phyloP scores from a whole-genome alignment of 2,329 filamentous ascomycete genomes.

The Albophoma yamanashiensis region DNA sequence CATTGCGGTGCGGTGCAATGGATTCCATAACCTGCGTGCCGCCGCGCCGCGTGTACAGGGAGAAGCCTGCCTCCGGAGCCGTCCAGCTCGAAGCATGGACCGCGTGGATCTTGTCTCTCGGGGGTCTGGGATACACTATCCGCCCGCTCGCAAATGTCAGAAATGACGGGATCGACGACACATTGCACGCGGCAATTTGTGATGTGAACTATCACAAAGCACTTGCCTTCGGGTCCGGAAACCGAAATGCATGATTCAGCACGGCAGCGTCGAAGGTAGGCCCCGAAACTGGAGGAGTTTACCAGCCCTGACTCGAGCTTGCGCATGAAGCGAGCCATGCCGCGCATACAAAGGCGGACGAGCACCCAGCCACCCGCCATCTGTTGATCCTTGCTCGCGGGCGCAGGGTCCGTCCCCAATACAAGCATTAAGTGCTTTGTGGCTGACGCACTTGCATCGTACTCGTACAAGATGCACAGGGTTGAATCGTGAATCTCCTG shows the following conservation, averaged over 20 bases:
- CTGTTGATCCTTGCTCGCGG: neutral
- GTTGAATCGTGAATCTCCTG: neutral
- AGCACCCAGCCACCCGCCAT: too few species aligned
- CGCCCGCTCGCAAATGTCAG: neutral
- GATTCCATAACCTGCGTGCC: neutral
- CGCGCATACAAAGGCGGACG: too few species aligned
- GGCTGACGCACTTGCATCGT: neutral
- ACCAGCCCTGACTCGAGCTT: neutral
- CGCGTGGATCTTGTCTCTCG: neutral
- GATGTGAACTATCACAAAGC: neutral
- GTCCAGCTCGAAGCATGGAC: neutral
- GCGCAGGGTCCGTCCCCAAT: neutral
- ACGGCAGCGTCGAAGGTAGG: neutral
- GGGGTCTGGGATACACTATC: neutral
- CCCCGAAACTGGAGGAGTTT: neutral
- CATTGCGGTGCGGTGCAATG: neutral
- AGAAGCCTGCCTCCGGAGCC: neutral
- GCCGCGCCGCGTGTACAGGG: too few species aligned
- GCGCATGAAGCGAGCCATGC: neutral
- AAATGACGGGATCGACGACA: neutral
- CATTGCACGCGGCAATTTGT: neutral
- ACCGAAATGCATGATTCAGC: neutral
- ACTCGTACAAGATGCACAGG: neutral
- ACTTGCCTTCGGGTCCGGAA: neutral
- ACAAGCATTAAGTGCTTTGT: neutral